Evolutionary conservation across 2,329 filamentous ascomycete species (phyloP), one percentile per base, ranked within the genome.

Genomic region (Trichoderma sp.): DNA sequence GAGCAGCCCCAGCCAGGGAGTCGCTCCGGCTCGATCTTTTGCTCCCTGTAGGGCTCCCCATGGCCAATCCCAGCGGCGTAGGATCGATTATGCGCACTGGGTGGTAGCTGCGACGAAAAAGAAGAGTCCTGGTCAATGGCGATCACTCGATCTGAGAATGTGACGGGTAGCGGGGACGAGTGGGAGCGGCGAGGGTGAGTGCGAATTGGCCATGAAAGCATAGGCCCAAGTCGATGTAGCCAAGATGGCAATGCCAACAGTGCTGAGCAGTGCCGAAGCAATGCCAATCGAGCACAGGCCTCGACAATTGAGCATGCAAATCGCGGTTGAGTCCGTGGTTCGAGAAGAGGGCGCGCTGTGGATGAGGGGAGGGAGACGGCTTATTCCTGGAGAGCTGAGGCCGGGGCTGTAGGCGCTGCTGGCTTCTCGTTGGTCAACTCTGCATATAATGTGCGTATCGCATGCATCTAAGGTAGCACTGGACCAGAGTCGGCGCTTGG

Each of bases 1-100:
- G 59, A 52, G 65, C 60, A 60, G 42, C 25, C 2, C 64, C 68
- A 15, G 64, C 56, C 6, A 48, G 34, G 19, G 67, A 58, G 27
- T 52, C 64, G 25, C 67, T 68, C 6, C 67, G 64, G 54, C 67
- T 68, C 15, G 67, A 68, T 37, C 61, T 57, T 35, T 67, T 68
- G 35, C 67, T 68, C 37, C 67, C 67, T 17, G 63, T 35, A 42
- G 39, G 22, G 12, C 67, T 64, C 12, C 59, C 67, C 67, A 68
- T 68, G 37, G 29, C 56, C 19, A 45, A 22, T 22, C n/a, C 13
- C 12, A 45, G 15, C 29, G 37, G 27, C 52, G 52, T 27, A 48
- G 34, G 22, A 39, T 54, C 42, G n/a, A 27, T 29, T 48, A 35
- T 48, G 45, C 29, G 32, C 29, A 22, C 22, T 15, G 32, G 17